These are phyloP conservation scores for Stachybotrys chartarum DNA, from an alignment of 2,329 filamentous ascomycete species.

Conservation along the genomic window DNA sequence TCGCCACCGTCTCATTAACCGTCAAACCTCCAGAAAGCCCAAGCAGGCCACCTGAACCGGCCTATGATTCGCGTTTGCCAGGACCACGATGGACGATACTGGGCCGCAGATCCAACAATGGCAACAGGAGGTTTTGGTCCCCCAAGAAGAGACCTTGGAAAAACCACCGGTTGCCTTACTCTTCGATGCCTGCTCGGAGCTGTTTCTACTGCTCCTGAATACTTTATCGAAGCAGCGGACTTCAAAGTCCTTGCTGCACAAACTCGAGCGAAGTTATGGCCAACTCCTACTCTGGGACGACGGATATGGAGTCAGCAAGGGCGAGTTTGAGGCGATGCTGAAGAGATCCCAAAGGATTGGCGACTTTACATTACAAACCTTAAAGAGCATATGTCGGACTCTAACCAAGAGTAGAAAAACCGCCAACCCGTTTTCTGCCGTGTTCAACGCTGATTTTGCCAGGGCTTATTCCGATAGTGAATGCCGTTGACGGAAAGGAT, in stretches of 20 bases:
- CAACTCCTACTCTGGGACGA: background rate
- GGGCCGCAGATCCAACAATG: background rate
- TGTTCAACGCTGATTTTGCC: background rate
- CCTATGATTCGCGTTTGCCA: background rate
- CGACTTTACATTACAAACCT: background rate
- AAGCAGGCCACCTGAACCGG: background rate
- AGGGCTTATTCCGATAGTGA: background rate
- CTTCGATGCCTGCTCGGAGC: background rate
- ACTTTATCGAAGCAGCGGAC: background rate
- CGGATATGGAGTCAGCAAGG: background rate
- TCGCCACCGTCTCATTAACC: background rate
- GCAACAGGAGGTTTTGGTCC: background rate
- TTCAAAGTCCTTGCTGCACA: background rate
- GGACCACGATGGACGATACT: background rate
- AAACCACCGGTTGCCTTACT: background rate
- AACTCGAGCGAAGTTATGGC: background rate
- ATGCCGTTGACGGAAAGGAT: background rate
- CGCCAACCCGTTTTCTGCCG: background rate
- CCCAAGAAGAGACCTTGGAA: background rate
- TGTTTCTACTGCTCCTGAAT: background rate
- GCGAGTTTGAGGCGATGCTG: background rate
- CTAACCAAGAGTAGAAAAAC: background rate
- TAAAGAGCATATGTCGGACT: background rate
- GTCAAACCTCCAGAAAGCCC: background rate
- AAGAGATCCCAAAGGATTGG: conserved; percentile 1